Evolutionary conservation across 2,329 filamentous ascomycete species (phyloP).

Genomic region (Aspergillus latus): DNA sequence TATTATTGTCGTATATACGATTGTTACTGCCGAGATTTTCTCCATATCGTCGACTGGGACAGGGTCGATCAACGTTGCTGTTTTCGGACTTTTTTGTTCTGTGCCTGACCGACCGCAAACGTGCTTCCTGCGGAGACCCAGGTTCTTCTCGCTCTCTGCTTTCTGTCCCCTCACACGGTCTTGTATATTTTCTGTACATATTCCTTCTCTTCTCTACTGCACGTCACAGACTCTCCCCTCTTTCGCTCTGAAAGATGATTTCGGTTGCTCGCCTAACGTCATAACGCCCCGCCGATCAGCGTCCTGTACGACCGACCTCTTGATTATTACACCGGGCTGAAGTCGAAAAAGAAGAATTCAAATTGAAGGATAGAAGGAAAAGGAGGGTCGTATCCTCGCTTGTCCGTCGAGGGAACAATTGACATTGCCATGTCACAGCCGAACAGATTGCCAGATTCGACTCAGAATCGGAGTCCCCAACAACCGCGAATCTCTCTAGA

Average conservation of each 20-base stretch:
- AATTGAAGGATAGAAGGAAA: neutral
- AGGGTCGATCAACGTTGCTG: constrained; percentile 2
- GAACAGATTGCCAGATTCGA: constrained; percentile 16
- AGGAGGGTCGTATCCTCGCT: neutral
- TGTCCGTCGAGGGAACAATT: neutral
- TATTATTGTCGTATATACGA: constrained; percentile 3
- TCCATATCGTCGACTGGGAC: neutral
- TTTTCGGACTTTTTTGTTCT: constrained; percentile 7
- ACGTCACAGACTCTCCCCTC: neutral
- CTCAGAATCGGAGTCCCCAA: constrained; percentile 14
- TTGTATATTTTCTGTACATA: neutral
- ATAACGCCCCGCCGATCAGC: constrained; percentile 13
- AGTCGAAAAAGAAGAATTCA: neutral
- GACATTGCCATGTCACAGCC: constrained; percentile 20
- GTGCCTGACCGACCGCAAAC: constrained; percentile 13
- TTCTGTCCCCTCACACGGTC: neutral
- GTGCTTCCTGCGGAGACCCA: constrained; percentile 3
- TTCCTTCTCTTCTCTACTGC: neutral
- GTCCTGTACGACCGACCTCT: constrained; percentile 1
- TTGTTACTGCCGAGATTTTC: neutral
- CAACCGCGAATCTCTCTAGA: constrained; percentile 11
- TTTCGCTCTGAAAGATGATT: constrained; percentile 16
- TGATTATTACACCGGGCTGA: neutral
- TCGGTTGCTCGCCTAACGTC: constrained; percentile 5
- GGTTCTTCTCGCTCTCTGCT: constrained; percentile 1